Evolutionary conservation across 164 flowering plant species (phyloP).

Genomic region (Kalanchoe fedtschenkoi): DNA sequence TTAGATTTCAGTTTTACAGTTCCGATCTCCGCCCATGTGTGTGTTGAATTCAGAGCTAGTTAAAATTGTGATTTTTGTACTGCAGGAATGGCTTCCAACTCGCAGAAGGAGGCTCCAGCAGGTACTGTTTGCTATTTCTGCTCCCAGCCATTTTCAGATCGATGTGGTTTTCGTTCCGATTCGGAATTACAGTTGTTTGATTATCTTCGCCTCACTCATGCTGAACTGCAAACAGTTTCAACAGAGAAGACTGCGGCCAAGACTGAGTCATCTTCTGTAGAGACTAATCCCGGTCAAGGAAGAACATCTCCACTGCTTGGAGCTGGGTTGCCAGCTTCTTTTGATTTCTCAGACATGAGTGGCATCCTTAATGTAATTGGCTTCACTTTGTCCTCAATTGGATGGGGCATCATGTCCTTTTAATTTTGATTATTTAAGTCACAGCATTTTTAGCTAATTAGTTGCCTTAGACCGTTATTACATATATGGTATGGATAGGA

Average conservation of each 20-base stretch:
- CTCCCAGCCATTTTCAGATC: too few species aligned
- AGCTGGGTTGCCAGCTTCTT: constrained; percentile 37
- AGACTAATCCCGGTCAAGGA: constrained; percentile 21
- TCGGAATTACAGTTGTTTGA: not conserved
- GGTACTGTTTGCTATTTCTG: not conserved
- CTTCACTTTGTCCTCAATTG: not conserved
- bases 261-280: constrained; percentile 21
- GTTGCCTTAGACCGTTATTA: not conserved
- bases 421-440: not conserved
- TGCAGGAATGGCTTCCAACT: constrained; percentile 1
- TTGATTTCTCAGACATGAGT: constrained; percentile 79
- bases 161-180: too few species aligned
- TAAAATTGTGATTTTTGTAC: not conserved
- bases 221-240: not conserved
- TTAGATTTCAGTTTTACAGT: not conserved
- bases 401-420: not conserved
- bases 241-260: constrained; percentile 3
- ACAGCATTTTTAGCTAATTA: not conserved
- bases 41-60: not conserved
- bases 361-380: constrained; percentile 71
- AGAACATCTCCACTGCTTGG: constrained; percentile 22
- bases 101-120: not conserved
- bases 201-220: not conserved
- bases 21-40: not conserved
- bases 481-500: not conserved